Conservation (phyloP, 306 rosid genomes). For the Corylus heterophylla region DNA sequence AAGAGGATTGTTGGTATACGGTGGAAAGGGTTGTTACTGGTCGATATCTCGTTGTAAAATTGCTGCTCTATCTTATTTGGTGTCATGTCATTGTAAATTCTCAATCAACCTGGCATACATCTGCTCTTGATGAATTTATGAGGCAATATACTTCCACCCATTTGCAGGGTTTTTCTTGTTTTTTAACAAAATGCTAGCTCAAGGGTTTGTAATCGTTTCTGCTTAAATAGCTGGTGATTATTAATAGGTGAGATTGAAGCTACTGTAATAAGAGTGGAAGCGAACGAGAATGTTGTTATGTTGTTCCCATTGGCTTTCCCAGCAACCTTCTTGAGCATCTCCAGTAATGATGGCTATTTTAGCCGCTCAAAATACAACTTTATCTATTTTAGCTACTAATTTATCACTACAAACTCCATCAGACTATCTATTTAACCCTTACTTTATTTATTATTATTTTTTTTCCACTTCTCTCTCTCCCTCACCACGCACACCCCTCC, state of each 20-base stretch:
- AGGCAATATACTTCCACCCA: background rate
- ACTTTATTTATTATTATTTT: no score
- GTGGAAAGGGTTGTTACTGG: background rate
- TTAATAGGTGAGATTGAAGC: slow-evolving; percentile 2
- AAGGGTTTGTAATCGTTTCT: background rate
- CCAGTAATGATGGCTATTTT: no score
- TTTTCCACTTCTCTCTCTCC: no score
- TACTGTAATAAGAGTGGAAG: background rate
- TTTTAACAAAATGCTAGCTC: background rate
- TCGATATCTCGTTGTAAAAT: background rate
- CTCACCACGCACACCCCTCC: no score
- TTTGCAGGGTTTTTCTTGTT: background rate
- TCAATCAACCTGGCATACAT: background rate
- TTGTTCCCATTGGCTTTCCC: background rate
- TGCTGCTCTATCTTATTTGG: slow-evolving; percentile 3
- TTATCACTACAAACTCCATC: no score
- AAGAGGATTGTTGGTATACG: background rate
- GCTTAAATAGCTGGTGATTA: background rate
- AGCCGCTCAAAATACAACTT: no score
- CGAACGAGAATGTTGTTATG: background rate
- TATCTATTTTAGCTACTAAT: no score
- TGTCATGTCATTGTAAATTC: background rate
- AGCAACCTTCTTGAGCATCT: no score
- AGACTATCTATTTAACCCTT: no score
- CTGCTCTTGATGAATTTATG: background rate